A percentile compares a stretch with the other conserved stretches of the same genome.
Evolutionary conservation across 2,329 filamentous ascomycete genomes (phyloP).

Genomic region (Rutstroemia sydowiana): DNA sequence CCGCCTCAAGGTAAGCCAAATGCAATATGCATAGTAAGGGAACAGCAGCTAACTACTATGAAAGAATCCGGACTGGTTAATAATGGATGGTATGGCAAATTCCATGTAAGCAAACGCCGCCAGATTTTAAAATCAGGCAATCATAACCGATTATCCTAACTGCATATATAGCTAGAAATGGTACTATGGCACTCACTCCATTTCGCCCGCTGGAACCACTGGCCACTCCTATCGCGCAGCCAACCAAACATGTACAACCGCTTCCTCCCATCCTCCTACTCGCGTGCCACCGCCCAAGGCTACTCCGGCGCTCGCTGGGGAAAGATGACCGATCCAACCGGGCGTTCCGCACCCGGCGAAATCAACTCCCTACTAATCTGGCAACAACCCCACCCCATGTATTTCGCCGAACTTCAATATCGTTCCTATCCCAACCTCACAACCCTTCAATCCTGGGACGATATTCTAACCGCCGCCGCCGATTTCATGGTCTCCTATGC

Average conservation of each 20-base stretch:
- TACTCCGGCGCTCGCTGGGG: slow-evolving; percentile 37
- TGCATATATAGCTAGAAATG: slow-evolving; percentile 32
- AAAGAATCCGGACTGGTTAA: slow-evolving; percentile 39
- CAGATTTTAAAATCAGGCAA: too few species aligned
- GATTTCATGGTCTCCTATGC: slow-evolving; percentile 55
- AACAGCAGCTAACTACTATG: too few species aligned
- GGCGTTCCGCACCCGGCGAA: slow-evolving; percentile 48
- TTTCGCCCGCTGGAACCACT: slow-evolving; percentile 35
- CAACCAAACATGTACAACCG: slow-evolving; percentile 33
- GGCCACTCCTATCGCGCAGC: slow-evolving; percentile 32
- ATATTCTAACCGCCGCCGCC: slow-evolving; percentile 42
- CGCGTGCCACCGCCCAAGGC: slow-evolving; percentile 29
- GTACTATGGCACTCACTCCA: slow-evolving; percentile 37
- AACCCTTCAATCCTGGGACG: slow-evolving; percentile 46
- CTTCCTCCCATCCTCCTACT: slow-evolving; percentile 28
- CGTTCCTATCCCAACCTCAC: slow-evolving; percentile 36
- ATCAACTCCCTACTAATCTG: slow-evolving; percentile 55
- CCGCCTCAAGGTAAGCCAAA: too few species aligned
- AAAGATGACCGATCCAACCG: slow-evolving; percentile 51
- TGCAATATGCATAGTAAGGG: too few species aligned
- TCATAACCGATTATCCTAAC: too few species aligned
- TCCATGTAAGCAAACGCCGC: slow-evolving; percentile 29
- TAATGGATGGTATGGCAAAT: slow-evolving; percentile 41
- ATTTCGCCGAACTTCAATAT: slow-evolving; percentile 51
- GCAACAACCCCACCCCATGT: slow-evolving; percentile 56